phyloP scores from a whole-genome alignment of 2,329 filamentous ascomycete genomes.

The Sarocladium strictum region DNA sequence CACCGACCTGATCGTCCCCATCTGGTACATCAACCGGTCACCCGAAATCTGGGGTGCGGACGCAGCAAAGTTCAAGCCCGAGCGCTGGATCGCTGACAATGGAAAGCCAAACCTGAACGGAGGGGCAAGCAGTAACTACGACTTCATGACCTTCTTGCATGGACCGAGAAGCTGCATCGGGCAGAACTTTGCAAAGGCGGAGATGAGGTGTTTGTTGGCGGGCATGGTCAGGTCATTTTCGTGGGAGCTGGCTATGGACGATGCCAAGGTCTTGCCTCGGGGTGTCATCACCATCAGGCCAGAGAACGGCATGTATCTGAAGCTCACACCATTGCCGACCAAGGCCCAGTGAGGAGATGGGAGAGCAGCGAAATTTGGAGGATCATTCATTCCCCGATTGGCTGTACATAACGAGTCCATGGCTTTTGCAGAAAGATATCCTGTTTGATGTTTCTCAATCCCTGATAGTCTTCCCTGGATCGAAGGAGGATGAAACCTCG shows the following conservation, averaged over 20 bases:
- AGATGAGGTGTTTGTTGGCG: conserved; percentile 69
- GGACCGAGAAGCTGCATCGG: conserved; percentile 24
- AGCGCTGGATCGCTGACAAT: conserved; percentile 53
- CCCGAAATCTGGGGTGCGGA: conserved; percentile 61
- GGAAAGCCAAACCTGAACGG: conserved; percentile 55
- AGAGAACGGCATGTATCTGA: conserved; percentile 57
- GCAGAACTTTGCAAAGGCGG: conserved; percentile 59
- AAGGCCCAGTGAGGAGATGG: neutral
- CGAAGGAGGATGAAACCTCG: neutral
- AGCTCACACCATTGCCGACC: conserved; percentile 26
- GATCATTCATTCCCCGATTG: no score
- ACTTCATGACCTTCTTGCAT: conserved; percentile 73
- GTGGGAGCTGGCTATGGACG: conserved; percentile 49
- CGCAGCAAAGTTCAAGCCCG: conserved; percentile 61
- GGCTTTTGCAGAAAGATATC: no score
- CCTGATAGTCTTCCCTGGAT: neutral
- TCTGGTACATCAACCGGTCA: conserved; percentile 57
- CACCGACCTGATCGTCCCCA: conserved; percentile 54
- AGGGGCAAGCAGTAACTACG: conserved; percentile 63
- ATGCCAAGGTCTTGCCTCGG: conserved; percentile 52
- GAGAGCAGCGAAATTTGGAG: neutral
- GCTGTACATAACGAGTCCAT: no score
- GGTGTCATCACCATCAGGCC: conserved; percentile 62
- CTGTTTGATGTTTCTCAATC: no score
- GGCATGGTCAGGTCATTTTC: conserved; percentile 60